Percentiles rank a stretch among this genome's conserved stretches.
Conservation (phyloP, 352 stramenopile genomes). For the Globisporangium acanthophoron region DNA sequence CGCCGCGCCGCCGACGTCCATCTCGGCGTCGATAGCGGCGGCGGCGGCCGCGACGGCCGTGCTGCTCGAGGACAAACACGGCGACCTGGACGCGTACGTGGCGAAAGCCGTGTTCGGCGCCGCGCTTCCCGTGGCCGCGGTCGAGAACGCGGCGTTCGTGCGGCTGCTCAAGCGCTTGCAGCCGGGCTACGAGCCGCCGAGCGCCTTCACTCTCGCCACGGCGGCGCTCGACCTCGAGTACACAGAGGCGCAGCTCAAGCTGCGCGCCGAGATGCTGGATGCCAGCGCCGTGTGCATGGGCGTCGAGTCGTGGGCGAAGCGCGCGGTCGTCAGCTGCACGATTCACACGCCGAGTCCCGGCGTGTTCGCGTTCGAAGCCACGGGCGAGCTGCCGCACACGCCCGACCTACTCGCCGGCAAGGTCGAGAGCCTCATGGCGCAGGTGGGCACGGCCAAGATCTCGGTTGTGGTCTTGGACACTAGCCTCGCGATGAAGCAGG, state of each 20-base stretch:
- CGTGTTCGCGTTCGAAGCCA: conserved; percentile 59
- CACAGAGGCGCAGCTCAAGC: conserved; percentile 49
- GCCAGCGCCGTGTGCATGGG: conserved; percentile 41
- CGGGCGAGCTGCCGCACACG: conserved; percentile 37
- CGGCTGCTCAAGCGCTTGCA: conserved; percentile 61
- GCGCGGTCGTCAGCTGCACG: conserved; percentile 46
- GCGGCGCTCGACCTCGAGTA: conserved; percentile 56
- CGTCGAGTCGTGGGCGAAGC: conserved; percentile 50
- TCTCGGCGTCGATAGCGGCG: neutral
- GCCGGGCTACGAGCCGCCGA: conserved; percentile 40
- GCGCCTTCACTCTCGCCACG: conserved; percentile 41
- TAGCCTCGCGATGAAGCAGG: conserved; percentile 53
- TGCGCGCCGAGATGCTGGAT: conserved; percentile 51
- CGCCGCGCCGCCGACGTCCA: conserved; percentile 1
- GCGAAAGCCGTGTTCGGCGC: conserved; percentile 48
- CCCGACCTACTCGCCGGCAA: conserved; percentile 42
- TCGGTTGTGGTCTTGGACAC: conserved; percentile 55
- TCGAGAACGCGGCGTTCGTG: conserved; percentile 58
- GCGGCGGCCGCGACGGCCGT: neutral
- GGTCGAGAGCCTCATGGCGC: conserved; percentile 54
- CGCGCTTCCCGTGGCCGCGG: conserved; percentile 41
- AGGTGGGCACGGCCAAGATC: conserved; percentile 48
- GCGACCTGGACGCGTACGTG: conserved; percentile 49
- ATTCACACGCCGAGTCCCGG: conserved; percentile 45
- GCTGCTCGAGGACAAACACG: conserved; percentile 38